Evolutionary conservation across 139 green algal species (phyloP).

Genomic region (Ulvella scutata): DNA sequence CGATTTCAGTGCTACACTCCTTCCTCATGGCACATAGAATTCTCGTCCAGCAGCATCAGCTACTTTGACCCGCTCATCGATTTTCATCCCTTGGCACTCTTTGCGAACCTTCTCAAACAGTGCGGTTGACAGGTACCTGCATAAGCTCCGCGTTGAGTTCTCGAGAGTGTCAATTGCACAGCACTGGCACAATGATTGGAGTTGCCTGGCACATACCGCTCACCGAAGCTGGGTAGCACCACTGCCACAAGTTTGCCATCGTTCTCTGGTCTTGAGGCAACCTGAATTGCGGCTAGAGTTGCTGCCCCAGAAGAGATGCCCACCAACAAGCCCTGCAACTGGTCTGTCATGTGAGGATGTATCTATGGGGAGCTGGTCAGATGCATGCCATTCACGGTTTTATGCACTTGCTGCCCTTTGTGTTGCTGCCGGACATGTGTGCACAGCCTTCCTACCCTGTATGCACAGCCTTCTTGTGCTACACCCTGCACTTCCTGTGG

Average conservation of each 20-base stretch:
- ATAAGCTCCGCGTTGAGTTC: no score
- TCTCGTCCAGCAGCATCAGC: conserved; percentile 39
- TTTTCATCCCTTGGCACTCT: conserved; percentile 41
- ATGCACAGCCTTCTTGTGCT: no score
- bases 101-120: conserved; percentile 34
- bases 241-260: conserved; percentile 52
- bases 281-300: conserved; percentile 51
- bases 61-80: conserved; percentile 53
- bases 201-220: conserved; percentile 18
- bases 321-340: conserved; percentile 62
- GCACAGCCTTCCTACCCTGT: no score
- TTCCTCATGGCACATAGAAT: conserved; percentile 45
- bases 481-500: no score
- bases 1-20: no score
- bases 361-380: no score
- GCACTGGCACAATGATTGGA: no score
- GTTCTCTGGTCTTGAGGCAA: conserved; percentile 45
- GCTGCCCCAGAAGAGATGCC: conserved; percentile 87
- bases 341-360: no score
- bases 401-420: no score
- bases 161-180: no score
- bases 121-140: conserved; percentile 52
- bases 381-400: no score
- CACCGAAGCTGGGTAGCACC: conserved; percentile 50
- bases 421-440: no score